Percentiles rank a stretch among this genome's conserved stretches.
phyloP scores from a whole-genome alignment of 208 protist genomes.

The Trypanosoma platydactyli region DNA sequence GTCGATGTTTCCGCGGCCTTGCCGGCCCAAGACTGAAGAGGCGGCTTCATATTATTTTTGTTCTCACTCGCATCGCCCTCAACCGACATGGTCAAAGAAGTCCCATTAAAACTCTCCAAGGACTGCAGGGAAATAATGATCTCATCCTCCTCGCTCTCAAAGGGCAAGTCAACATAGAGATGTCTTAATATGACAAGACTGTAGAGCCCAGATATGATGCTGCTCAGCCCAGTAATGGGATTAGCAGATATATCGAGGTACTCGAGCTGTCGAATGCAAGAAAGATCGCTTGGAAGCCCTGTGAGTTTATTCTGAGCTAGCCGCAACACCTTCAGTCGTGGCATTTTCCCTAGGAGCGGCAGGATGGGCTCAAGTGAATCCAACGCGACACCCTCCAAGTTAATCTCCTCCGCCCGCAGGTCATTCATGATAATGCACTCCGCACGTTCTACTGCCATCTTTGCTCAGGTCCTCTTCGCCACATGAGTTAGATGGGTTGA shows the following conservation, averaged over 20 bases:
- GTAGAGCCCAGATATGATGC: slow-evolving; percentile 55
- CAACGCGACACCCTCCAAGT: slow-evolving; percentile 41
- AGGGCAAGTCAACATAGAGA: slow-evolving; percentile 55
- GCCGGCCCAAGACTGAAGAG: background rate
- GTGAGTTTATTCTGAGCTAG: slow-evolving; percentile 56
- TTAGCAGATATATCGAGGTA: slow-evolving; percentile 57
- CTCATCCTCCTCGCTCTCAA: slow-evolving; percentile 68
- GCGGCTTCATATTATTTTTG: background rate
- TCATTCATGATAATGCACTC: slow-evolving; percentile 14
- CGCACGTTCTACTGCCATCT: slow-evolving; percentile 5
- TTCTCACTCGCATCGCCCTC: slow-evolving; percentile 18
- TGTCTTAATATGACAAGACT: slow-evolving; percentile 44
- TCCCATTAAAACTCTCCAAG: slow-evolving; percentile 65
- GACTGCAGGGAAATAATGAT: slow-evolving; percentile 60
- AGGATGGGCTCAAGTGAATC: slow-evolving; percentile 47
- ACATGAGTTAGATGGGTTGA: slow-evolving; percentile 21
- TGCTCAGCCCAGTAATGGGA: slow-evolving; percentile 39
- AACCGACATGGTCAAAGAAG: slow-evolving; percentile 28
- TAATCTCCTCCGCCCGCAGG: slow-evolving; percentile 39
- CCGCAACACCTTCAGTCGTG: slow-evolving; percentile 36
- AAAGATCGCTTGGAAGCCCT: slow-evolving; percentile 55
- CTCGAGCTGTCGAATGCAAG: slow-evolving; percentile 34
- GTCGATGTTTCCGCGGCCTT: background rate
- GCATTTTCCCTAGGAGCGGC: slow-evolving; percentile 49
- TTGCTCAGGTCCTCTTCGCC: background rate